phyloP scores from a whole-genome alignment of 176 grass and related monocot species.

The Aegilops bicornis region DNA sequence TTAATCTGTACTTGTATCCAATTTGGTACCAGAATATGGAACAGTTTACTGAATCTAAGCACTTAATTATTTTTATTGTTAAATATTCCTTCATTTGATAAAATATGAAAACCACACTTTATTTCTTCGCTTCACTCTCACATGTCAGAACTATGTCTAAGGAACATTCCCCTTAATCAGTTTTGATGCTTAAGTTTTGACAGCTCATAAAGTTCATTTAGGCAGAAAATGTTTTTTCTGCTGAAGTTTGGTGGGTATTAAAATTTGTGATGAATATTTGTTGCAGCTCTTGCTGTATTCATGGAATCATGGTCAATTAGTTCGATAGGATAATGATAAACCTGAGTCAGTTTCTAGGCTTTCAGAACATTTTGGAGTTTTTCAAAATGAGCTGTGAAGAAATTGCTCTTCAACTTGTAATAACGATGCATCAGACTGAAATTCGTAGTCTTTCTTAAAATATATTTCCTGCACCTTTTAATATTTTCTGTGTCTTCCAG shows the following conservation, averaged over 20 bases:
- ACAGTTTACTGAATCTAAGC: background rate
- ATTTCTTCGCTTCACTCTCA: background rate
- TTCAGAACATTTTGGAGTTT: background rate
- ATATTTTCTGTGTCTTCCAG: conserved; percentile 54
- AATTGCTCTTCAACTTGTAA: too few species aligned
- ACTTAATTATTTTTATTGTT: background rate
- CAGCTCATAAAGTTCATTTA: background rate
- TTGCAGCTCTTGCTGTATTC: background rate
- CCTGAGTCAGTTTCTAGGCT: background rate
- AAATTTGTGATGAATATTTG: background rate
- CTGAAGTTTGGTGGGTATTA: background rate
- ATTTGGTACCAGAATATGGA: background rate
- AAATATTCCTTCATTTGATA: background rate
- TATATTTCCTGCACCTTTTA: background rate
- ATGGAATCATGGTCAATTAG: too few species aligned
- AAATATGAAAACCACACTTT: background rate
- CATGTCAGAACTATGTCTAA: conserved; percentile 1
- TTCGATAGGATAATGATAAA: too few species aligned
- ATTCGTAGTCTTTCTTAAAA: conserved; percentile 3
- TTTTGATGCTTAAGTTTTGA: conserved; percentile 18
- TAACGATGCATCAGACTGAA: too few species aligned
- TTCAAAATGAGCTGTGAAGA: background rate
- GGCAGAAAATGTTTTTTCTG: background rate
- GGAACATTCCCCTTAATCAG: background rate
- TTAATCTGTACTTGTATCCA: background rate